Evolutionary conservation across 441 rosid species (phyloP), one percentile per base, ranked within the genome.

Genomic region (Adansonia gregorii): DNA sequence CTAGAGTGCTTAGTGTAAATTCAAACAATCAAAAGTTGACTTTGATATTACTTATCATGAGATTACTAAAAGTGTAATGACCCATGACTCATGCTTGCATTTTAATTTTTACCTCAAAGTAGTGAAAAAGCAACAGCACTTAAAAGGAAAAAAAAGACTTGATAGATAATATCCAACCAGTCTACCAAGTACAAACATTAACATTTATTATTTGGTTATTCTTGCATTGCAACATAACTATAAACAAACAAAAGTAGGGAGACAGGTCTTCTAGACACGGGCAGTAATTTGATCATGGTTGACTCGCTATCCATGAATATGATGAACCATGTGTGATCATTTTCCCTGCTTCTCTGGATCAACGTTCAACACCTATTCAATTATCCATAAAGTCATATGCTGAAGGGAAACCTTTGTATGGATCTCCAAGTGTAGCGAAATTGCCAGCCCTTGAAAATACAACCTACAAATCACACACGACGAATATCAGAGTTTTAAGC

Each of bases 381-480:
- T 41, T 8, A 65, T 65, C 69, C 69, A 8, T 39, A 43, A 39
- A 65, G 2, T 55, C 11, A 43, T 52, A 81, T 45, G 89, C 89
- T 3, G 88, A 72, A 61, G 87, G 90, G 63, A 91, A 88, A 9
- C 86, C 79, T 78, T 63, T 49, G 85, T 85, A 90, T 11, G 93
- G 86, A 83, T 88, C 79, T 3, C 81, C 80, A 3, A 92, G 82
- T 51, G 89, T 85, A 43, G 80, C 72, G 14, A 61, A 54, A 19
- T 94, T 94, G n/a, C 93, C 93, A 0, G 95, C 94, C 10, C 93
- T 91, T 0, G 97, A 89, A 55, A 92, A 89, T 14, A 92, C 94
- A 52, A 94, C 83, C 97, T 88, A 58, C 68, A 79, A 24, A 9
- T 14, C 4, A 46, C 6, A 19, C 24, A 11, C 5, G 31, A 45